Conservation (phyloP, 1,139 yeast species). For the Geotrichum armillariae region DNA sequence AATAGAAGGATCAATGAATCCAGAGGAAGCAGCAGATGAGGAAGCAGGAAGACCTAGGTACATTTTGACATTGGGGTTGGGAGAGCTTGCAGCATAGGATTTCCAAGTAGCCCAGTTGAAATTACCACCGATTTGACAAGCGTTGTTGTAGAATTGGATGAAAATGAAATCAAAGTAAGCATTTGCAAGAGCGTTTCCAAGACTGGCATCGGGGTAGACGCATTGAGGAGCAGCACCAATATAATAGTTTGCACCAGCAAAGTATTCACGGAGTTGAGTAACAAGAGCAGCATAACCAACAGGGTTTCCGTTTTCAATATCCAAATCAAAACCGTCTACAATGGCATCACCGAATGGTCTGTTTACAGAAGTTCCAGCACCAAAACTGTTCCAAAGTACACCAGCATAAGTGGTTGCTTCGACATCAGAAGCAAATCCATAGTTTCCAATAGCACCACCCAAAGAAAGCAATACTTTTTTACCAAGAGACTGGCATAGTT, state of each 20-base stretch:
- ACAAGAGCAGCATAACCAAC: slow-evolving; percentile 56
- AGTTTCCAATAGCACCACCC: slow-evolving; percentile 80
- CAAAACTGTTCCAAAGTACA: slow-evolving; percentile 80
- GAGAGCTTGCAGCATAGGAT: slow-evolving; percentile 58
- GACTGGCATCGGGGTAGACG: slow-evolving; percentile 82
- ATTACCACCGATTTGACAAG: slow-evolving; percentile 48
- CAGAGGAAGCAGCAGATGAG: slow-evolving; percentile 62
- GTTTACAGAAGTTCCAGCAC: slow-evolving; percentile 59
- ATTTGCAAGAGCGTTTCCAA: slow-evolving; percentile 61
- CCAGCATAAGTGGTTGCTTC: slow-evolving; percentile 70
- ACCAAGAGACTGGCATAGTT: slow-evolving; percentile 71
- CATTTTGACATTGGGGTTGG: slow-evolving; percentile 56
- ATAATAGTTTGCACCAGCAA: slow-evolving; percentile 53
- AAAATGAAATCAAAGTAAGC: slow-evolving; percentile 79
- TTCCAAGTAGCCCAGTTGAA: slow-evolving; percentile 79
- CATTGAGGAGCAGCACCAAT: slow-evolving; percentile 95
- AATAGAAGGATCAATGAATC: slow-evolving; percentile 43
- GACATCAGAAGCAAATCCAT: slow-evolving; percentile 63
- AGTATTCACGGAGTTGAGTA: slow-evolving; percentile 53
- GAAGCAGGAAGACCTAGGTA: slow-evolving; percentile 76
- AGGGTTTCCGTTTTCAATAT: slow-evolving; percentile 57
- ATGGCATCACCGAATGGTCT: slow-evolving; percentile 75
- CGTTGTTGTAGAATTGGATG: slow-evolving; percentile 90
- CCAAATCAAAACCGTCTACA: slow-evolving; percentile 71
- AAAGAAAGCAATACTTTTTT: slow-evolving; percentile 71